Base-by-base conservation (phyloP, 805 yeast species). In the Pichia sporocuriosa region DNA sequence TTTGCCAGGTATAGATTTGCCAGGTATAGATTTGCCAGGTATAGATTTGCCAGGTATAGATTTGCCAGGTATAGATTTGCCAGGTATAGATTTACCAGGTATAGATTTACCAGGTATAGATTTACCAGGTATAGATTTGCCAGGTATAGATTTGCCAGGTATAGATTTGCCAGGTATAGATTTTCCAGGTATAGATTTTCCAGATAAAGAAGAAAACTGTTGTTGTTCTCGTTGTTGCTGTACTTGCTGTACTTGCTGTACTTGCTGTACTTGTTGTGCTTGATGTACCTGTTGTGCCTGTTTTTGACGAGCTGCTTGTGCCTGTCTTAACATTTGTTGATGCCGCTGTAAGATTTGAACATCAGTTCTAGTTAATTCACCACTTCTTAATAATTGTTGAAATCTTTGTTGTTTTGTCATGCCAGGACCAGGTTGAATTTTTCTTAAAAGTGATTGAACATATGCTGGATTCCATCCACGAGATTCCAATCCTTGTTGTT, bases 391-490 rank as follows among this genome's bases (percentile, higher is more conserved):
- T 54, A 59, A 52, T 44, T 58, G 61, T 40, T 59, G 61, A 29
- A 59, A 47, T 28, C 56, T 48, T 42, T 59, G 62, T 37, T 59
- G 64, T 27, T 60, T 55, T 13, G 63, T 54, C 56, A 59, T 53
- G 6, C 64, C 64, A 3, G 61, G 61, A 9, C 58, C 56, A 20
- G 64, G 62, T 44, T 59, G 62, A 26, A 59, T 58, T 27, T 59
- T 54, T 41, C 48, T 51, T 33, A 59, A 39, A 30, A 59, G 50
- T 30, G 53, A 45, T 48, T 56, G 53, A 51, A 59, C 55, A 37
- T 59, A 58, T n/a, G 42, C 46, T 23, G 47, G 48, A 24, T 46
- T 42, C 40, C 45, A 45, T 6, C 47, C 47, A 12, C 15, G 17
- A 17, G 11, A 3, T 16, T 29, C 22, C 16, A 24, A 21, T 52